These are phyloP conservation scores for Trametes polyzona DNA, from an alignment of 1,284 basidiomycete genomes.

Conservation along the genomic window DNA sequence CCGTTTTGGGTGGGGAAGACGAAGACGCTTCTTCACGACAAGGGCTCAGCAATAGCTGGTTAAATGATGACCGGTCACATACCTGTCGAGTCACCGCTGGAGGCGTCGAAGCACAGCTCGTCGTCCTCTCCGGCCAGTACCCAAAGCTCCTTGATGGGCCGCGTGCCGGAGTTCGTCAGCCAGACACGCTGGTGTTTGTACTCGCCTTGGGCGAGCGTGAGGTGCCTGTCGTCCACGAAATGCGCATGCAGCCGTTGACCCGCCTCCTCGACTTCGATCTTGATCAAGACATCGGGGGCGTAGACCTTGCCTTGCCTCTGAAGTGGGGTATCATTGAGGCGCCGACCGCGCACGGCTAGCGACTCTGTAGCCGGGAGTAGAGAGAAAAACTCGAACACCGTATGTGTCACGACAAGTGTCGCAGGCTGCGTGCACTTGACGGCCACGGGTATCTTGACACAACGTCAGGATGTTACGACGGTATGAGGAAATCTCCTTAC, in stretches of 20 bases:
- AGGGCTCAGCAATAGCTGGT: not conserved
- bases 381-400: constrained; percentile 68
- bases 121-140: constrained; percentile 61
- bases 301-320: constrained; percentile 70
- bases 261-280: constrained; percentile 62
- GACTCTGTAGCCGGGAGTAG: constrained; percentile 65
- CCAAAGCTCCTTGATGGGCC: constrained; percentile 69
- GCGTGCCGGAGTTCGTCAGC: constrained; percentile 64
- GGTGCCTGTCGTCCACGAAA: constrained; percentile 55
- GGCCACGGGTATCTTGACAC: constrained; percentile 62
- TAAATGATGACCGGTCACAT: not conserved
- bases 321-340: constrained; percentile 70
- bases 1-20: constrained; percentile 23
- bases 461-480: not conserved
- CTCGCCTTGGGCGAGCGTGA: constrained; percentile 67
- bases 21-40: constrained; percentile 11
- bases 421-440: constrained; percentile 54
- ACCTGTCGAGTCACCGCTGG: constrained; percentile 21
- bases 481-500: constrained; percentile 45
- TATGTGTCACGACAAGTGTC: constrained; percentile 57
- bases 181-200: constrained; percentile 53
- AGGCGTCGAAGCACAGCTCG: constrained; percentile 55
- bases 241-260: constrained; percentile 59
- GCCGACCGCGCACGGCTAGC: constrained; percentile 62
- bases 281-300: constrained; percentile 61